Evolutionary conservation across 1,284 basidiomycete species (phyloP).

Genomic region (Cryptococcus neoformans): DNA sequence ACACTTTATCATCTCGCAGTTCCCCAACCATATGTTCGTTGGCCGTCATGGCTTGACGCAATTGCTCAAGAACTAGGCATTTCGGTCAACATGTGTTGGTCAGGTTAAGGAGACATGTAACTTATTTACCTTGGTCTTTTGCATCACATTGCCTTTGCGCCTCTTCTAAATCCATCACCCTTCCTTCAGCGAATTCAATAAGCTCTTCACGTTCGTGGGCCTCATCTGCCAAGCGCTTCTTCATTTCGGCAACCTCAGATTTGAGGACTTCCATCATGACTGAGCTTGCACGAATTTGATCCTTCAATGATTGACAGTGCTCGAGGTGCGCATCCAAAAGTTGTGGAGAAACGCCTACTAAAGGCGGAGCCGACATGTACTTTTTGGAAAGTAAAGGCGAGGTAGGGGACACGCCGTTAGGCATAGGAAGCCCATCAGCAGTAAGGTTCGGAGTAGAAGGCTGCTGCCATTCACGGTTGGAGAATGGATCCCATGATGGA

Average conservation of each 20-base stretch:
- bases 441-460: constrained; percentile 3
- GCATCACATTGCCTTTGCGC: constrained; percentile 4
- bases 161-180: constrained; percentile 7
- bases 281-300: constrained; percentile 16
- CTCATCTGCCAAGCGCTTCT: constrained; percentile 5
- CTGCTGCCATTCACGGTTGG: background rate
- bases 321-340: constrained; percentile 21
- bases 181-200: constrained; percentile 3
- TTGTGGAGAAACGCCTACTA: constrained; percentile 5
- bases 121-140: constrained; percentile 5
- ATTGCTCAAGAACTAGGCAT: constrained; percentile 17
- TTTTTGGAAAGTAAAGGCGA: constrained; percentile 4
- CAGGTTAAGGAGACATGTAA: background rate
- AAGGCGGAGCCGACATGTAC: constrained; percentile 22
- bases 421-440: constrained; percentile 1
- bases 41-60: constrained; percentile 20
- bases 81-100: background rate
- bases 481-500: background rate
- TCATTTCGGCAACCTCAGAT: constrained; percentile 12
- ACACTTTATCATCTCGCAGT: constrained; percentile 13
- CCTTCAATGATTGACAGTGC: constrained; percentile 15
- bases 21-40: constrained; percentile 27
- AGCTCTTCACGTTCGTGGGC: constrained; percentile 6
- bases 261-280: constrained; percentile 16
- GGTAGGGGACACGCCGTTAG: background rate